These are phyloP conservation scores for Panellus pusillus DNA, from an alignment of 768 basidiomycete genomes.

Conservation along the genomic window DNA sequence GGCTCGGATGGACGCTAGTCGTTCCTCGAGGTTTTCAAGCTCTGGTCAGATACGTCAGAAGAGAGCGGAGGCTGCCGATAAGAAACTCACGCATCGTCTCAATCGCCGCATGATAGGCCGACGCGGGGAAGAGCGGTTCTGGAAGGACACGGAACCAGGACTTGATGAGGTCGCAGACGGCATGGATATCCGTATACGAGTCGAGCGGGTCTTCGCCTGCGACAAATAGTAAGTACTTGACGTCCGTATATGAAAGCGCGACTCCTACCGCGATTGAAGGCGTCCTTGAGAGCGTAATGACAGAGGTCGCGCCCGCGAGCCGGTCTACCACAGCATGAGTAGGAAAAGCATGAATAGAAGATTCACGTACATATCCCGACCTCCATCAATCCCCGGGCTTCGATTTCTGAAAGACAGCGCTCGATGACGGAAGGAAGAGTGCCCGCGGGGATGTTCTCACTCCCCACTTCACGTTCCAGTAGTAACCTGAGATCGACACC, in stretches of 20 bases:
- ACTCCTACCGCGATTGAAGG: conserved; percentile 66
- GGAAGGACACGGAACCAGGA: conserved; percentile 84
- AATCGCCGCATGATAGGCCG: conserved; percentile 68
- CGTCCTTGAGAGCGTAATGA: conserved; percentile 72
- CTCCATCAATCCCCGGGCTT: conserved; percentile 76
- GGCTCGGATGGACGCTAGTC: conserved; percentile 60
- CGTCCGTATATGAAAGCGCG: background rate
- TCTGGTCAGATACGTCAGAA: conserved; percentile 39
- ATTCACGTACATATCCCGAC: conserved; percentile 74
- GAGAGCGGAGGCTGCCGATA: background rate
- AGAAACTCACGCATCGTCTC: conserved; percentile 65
- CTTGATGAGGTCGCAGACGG: conserved; percentile 81
- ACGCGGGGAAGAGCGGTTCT: conserved; percentile 73
- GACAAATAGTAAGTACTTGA: conserved; percentile 1
- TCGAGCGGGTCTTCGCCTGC: conserved; percentile 62
- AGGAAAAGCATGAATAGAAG: background rate
- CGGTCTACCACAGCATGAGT: conserved; percentile 53
- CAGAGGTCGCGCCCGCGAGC: conserved; percentile 72
- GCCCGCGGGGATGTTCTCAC: conserved; percentile 50
- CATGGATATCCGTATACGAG: conserved; percentile 70
- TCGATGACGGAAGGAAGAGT: conserved; percentile 67
- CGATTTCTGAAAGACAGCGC: conserved; percentile 68
- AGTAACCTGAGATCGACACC: conserved; percentile 75
- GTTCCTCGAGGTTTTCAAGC: conserved; percentile 66
- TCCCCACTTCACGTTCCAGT: conserved; percentile 61